Evolutionary conservation across 495 filamentous ascomycete genomes (phyloP), one percentile per base, ranked within the genome.

Genomic region (Penicillium alfredii): DNA sequence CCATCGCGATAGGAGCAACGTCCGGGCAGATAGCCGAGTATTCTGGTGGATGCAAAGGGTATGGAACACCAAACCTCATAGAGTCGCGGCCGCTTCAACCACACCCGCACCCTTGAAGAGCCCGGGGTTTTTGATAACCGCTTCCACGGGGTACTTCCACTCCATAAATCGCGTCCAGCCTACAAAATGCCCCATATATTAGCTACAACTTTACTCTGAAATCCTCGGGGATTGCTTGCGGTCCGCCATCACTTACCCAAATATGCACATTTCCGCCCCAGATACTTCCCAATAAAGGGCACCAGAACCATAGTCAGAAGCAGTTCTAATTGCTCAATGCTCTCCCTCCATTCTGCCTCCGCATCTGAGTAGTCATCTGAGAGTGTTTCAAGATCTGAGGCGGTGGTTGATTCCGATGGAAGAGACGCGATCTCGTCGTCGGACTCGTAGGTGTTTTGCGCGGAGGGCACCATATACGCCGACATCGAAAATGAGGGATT

Each of bases 191-290:
- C 1, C 27, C 30, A 15, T 4, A 13, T 10, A 13, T 17, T 14
- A 41, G 26, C 4, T 34, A 6, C 15, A 4, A 8, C 8, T 19
- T 9, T 1, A 17, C 11, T 12, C 13, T 14, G 18, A 11, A n/a
- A 8, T 35, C 3, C 12, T 19, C 11, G 12, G 18, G 1, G 4
- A 12, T 18, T 19, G n/a, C n/a, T n/a, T 20, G 8, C 4, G n/a
- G n/a, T 6, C 10, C 7, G 12, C 5, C 8, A 23, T 4, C 7
- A 59, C 63, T 30, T 66, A 97, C 92, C 82, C 88, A 88, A 96
- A 63, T 96, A 97, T 33, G 92, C 92, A 68, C 86, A 93, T 63
- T 80, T 87, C 58, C 92, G 72, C 24, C 92, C 92, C 49, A 96
- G 69, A 60, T 87, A 96, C 59, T 95, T 97, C 13, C 92, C 92